A percentile compares a stretch with the other conserved stretches of the same genome.
phyloP scores from a whole-genome alignment of 345 rosid species.

The Citrus trifoliata region DNA sequence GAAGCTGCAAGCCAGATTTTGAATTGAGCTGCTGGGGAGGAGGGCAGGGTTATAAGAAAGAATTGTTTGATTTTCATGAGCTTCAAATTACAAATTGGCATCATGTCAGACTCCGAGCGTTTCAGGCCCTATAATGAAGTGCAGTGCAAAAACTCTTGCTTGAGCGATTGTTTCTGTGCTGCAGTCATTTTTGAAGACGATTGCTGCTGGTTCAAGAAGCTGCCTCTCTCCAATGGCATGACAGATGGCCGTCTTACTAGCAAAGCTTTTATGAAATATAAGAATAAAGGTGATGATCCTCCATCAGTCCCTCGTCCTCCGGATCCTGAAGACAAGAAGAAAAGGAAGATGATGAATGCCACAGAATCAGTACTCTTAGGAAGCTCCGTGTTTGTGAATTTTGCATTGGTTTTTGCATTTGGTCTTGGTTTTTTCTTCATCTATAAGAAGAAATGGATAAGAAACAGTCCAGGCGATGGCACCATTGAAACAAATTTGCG shows the following conservation, averaged over 20 bases:
- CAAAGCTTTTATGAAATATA: background rate
- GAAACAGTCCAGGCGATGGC: no score
- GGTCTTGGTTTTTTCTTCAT: slow-evolving; percentile 12
- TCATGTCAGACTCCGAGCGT: background rate
- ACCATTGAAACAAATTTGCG: no score
- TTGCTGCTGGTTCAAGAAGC: slow-evolving; percentile 1
- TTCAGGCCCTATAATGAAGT: background rate
- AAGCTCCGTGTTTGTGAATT: slow-evolving; percentile 8
- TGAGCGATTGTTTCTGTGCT: slow-evolving; percentile 1
- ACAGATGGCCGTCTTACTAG: background rate
- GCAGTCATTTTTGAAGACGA: background rate
- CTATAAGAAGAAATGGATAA: background rate
- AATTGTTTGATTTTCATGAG: slow-evolving; percentile 10
- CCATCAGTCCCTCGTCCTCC: no score
- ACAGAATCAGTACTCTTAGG: background rate
- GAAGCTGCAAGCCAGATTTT: slow-evolving; percentile 8
- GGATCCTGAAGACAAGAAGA: background rate
- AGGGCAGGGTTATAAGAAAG: background rate
- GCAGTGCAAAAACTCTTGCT: background rate
- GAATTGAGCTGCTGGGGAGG: background rate
- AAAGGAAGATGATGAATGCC: background rate
- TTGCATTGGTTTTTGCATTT: background rate
- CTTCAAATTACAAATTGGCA: background rate
- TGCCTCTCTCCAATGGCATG: slow-evolving; percentile 13
- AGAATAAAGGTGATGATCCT: background rate